Base-by-base conservation (phyloP, 768 basidiomycete genomes). In the Tricholomella constricta region DNA sequence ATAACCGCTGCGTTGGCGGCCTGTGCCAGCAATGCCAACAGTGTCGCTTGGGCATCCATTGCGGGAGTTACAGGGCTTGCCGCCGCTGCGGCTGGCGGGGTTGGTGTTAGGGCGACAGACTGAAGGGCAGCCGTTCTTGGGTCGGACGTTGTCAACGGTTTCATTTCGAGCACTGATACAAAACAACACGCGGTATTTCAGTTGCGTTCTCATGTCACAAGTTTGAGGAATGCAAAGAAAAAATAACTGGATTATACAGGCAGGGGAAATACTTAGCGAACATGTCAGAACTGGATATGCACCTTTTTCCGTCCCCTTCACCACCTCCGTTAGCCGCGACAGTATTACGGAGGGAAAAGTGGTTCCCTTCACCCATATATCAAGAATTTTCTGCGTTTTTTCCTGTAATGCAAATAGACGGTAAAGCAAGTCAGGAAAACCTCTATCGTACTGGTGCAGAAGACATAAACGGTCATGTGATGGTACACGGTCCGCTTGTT, bases 311-410 rank as follows among this genome's bases (percentile, higher is more conserved):
- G 80, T 75, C 70, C 78, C 82, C 72, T 82, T 82, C 71, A 91
- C 69, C 69, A 87, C 74, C 69, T 84, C 81, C 71, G 78, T 75
- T 69, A 97, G 78, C 61, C 85, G 86, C 56, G 84, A 75, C 65
- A 95, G 74, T 67, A 90, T 83, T 62, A 79, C 67, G 63, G 85
- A 67, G 52, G 94, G 88, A 75, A 99, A 99, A 44, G 96, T 96
- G 71, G 79, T 83, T 53, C 85, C 83, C 71, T 95, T 96, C 64
- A 80, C 81, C 96, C 96, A 99, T 65, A 99, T 98, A 74, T 98
- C 97, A 72, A 96, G 84, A 65, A 99, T 86, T 73, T 98, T 98
- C 79, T 89, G 88, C 41, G 91, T 82, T 76, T 99, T 99, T 78
- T 97, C 96, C 95, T 98, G 78, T 72, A 67, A 72, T 62, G 65